These are phyloP conservation scores for Begonia fuchsioides DNA, from an alignment of 306 rosid genomes.

Conservation along the genomic window DNA sequence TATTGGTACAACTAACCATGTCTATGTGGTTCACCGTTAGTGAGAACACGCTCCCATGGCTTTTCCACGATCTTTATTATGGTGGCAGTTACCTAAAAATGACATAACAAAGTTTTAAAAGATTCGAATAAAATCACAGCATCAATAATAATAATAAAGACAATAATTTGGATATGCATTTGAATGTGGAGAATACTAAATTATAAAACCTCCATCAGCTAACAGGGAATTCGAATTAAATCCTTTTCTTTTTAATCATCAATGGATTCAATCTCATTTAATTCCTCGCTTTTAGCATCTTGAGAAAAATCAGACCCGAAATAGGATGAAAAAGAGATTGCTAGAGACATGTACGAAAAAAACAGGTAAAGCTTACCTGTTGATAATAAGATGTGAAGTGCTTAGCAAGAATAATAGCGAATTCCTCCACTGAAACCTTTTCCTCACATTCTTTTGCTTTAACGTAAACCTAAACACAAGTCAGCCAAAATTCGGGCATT, in stretches of 20 bases:
- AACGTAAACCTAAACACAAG: slow-evolving; percentile 47
- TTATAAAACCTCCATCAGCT: too few species aligned
- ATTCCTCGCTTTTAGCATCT: too few species aligned
- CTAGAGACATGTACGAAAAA: too few species aligned
- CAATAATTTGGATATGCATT: too few species aligned
- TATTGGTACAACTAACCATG: slow-evolving; percentile 55
- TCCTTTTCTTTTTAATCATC: too few species aligned
- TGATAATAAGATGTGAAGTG: slow-evolving; percentile 65
- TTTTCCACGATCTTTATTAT: slow-evolving; percentile 70
- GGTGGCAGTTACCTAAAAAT: slow-evolving; percentile 74
- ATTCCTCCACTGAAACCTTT: slow-evolving; percentile 54
- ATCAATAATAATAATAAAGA: too few species aligned
- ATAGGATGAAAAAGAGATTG: too few species aligned
- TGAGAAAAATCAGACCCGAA: too few species aligned
- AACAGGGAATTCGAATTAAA: too few species aligned
- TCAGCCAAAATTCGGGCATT: too few species aligned
- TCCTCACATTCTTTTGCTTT: slow-evolving; percentile 60
- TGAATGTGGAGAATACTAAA: too few species aligned
- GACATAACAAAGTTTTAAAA: background rate
- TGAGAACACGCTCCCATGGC: slow-evolving; percentile 77
- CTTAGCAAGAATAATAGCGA: slow-evolving; percentile 71
- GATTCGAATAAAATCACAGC: background rate
- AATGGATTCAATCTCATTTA: too few species aligned
- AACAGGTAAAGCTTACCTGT: slow-evolving; percentile 24
- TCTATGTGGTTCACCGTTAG: slow-evolving; percentile 64